Evolutionary conservation across 1,139 yeast species (phyloP), one percentile per base, ranked within the genome.

Genomic region (Kluyveromyces sp.): DNA sequence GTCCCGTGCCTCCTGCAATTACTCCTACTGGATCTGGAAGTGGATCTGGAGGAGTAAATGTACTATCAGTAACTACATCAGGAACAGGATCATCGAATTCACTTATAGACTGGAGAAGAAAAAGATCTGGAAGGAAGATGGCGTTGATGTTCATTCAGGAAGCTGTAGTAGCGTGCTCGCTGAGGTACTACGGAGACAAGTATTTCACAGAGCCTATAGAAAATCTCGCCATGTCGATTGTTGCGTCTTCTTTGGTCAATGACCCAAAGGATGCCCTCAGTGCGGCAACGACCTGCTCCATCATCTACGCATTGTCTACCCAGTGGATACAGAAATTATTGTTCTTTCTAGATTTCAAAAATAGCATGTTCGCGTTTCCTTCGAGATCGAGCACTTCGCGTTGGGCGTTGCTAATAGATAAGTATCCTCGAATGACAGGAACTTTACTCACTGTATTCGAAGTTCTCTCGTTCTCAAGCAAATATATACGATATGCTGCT

Each of bases 171-270:
- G 61, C 62, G 3, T 51, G 54, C 1, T 9, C 56, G 20, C 33
- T 56, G 17, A 54, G 50, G 41, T 16, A 49, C 11, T 53, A 48
- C 29, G 58, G 55, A 16, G 51, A 49, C 9, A 45, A 44, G 7
- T 54, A 55, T 42, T 56, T 59, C 36, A 41, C 49, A 11, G 43
- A 44, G 3, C 61, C 60, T 4, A 47, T 57, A 15, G 55, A 58
- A 43, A 55, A 52, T 39, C 45, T 59, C 33, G 57, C 63, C 4
- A 47, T 57, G 29, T 51, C 63, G 4, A 53, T 59, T 2, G 38
- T 58, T 15, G 62, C 64, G 12, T 58, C 63, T 0, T 57, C 58
- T 13, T 46, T 59, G 49, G 56, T 58, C 12, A 60, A 58, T 42
- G 57, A 58, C 34, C 60, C 62, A 3, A 47, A 44, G n/a, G 56